Evolutionary conservation across 2,329 filamentous ascomycete species (phyloP).

Genomic region (Xylariales sp.): DNA sequence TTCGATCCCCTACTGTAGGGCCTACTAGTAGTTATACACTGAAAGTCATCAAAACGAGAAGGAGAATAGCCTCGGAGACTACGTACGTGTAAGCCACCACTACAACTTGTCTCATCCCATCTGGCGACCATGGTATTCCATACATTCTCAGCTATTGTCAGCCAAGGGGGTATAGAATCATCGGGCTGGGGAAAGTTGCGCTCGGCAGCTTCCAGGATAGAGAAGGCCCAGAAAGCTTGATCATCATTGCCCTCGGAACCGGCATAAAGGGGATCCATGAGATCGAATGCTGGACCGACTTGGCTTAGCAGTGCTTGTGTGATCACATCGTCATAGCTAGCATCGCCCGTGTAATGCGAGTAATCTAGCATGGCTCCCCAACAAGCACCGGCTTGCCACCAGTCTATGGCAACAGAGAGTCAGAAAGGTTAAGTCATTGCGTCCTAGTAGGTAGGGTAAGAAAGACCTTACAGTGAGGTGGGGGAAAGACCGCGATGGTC

Average conservation of each 20-base stretch:
- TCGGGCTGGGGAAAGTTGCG: conserved; percentile 73
- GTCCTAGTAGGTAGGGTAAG: conserved; percentile 49
- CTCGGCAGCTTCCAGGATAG: conserved; percentile 75
- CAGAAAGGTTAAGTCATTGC: conserved; percentile 12
- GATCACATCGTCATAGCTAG: conserved; percentile 69
- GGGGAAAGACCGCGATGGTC: conserved; percentile 70
- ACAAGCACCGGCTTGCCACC: conserved; percentile 73
- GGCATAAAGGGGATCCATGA: conserved; percentile 66
- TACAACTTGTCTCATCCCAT: conserved; percentile 76
- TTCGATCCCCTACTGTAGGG: too few species aligned
- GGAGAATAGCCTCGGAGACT: too few species aligned
- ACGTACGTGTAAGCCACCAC: conserved; percentile 70
- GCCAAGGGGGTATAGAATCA: conserved; percentile 68
- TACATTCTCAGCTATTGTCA: conserved; percentile 74
- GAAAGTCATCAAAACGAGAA: too few species aligned
- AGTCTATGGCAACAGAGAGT: conserved; percentile 54
- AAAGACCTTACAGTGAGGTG: conserved; percentile 65
- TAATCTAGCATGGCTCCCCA: conserved; percentile 78
- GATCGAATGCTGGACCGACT: conserved; percentile 68
- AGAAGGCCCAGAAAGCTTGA: conserved; percentile 78
- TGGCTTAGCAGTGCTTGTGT: conserved; percentile 69
- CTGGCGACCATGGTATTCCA: conserved; percentile 77
- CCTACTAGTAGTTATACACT: too few species aligned
- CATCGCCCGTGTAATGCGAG: conserved; percentile 73
- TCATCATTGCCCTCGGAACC: conserved; percentile 79